These are phyloP conservation scores for Dactylonectria estremocensis DNA, from an alignment of 2,329 filamentous ascomycete species.

Conservation along the genomic window DNA sequence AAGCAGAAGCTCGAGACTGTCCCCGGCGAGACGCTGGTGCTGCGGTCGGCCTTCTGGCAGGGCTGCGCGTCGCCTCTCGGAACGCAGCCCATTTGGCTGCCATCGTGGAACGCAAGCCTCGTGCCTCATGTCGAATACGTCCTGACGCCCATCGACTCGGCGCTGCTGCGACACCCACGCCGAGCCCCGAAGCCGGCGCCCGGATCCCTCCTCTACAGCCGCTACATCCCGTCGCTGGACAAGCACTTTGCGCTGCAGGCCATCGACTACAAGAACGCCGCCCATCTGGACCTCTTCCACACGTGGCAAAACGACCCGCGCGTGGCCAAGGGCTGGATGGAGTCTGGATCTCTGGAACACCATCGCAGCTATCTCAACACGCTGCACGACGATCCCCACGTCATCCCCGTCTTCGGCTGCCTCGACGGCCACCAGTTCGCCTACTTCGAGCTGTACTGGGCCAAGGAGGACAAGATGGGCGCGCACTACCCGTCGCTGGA, in stretches of 20 bases:
- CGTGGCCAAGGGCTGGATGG: slow-evolving; percentile 83
- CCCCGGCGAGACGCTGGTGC: slow-evolving; percentile 57
- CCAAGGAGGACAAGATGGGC: slow-evolving; percentile 69
- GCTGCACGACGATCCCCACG: slow-evolving; percentile 78
- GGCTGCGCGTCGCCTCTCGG: slow-evolving; percentile 76
- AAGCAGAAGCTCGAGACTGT: slow-evolving; percentile 28
- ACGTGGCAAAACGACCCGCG: slow-evolving; percentile 86
- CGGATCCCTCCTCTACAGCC: slow-evolving; percentile 79
- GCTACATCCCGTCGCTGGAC: slow-evolving; percentile 80
- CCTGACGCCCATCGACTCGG: slow-evolving; percentile 50
- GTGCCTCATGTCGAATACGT: slow-evolving; percentile 55
- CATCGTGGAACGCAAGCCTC: slow-evolving; percentile 56
- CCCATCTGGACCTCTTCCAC: slow-evolving; percentile 79
- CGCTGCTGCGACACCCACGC: slow-evolving; percentile 72
- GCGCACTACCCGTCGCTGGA: slow-evolving; percentile 69
- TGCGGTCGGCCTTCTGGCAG: slow-evolving; percentile 74
- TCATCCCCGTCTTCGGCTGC: slow-evolving; percentile 75
- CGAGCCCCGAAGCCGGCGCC: slow-evolving; percentile 78
- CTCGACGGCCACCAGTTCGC: slow-evolving; percentile 81
- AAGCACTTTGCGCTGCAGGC: slow-evolving; percentile 82
- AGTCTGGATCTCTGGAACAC: slow-evolving; percentile 80
- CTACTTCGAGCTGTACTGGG: slow-evolving; percentile 78
- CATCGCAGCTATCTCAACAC: slow-evolving; percentile 78
- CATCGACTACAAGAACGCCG: slow-evolving; percentile 73
- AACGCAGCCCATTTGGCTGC: slow-evolving; percentile 72